Evolutionary conservation across 2,329 filamentous ascomycete genomes (phyloP), one percentile per base, ranked within the genome.

Genomic region (Rhynchosporium secalis): DNA sequence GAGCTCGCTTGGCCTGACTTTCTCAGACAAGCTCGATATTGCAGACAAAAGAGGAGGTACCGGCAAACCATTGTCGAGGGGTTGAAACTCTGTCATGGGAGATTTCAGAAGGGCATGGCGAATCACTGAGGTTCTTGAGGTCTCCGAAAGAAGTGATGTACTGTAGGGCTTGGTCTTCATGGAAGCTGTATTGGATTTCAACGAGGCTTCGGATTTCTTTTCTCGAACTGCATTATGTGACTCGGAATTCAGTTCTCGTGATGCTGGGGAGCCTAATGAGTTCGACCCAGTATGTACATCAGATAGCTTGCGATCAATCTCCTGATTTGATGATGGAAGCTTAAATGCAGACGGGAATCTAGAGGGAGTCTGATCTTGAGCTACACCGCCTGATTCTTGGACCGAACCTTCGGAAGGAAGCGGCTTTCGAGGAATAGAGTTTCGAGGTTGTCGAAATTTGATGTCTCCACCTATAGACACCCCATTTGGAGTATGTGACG

Each of bases 31-130:
- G 41, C 49, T 51, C 20, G 51, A 38, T 20, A 65, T 55, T 12
- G 65, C 59, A 12, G 69, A 64, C 26, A 72, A 49, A 3, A 70
- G 55, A 12, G 71, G 67, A 48, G 67, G 68, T 15, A 69, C 51
- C 48, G 70, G 69, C 20, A 72, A 48, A 15, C 66, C 67, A 8
- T 51, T 66, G 40, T 72, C 71, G 31, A 69, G 26, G 13, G 67
- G 64, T 38, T 65, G 61, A 13, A 26, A 40, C 28, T 65, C 54
- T 4, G 67, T 56, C 12, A 68, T 41, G 7, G 69, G 67, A 13
- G 70, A 51, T 40, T 71, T 71, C 36, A 73, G 63, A 31, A 73
- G 66, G 26, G 62, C 66, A 59, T 72, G 71, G 10, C 69, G 64
- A 52, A 58, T 58, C n/a, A 56, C 51, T 26, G 69, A 71, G 29